These are phyloP conservation scores for Phytophthora citricola DNA, from an alignment of 352 stramenopile genomes.

Conservation along the genomic window DNA sequence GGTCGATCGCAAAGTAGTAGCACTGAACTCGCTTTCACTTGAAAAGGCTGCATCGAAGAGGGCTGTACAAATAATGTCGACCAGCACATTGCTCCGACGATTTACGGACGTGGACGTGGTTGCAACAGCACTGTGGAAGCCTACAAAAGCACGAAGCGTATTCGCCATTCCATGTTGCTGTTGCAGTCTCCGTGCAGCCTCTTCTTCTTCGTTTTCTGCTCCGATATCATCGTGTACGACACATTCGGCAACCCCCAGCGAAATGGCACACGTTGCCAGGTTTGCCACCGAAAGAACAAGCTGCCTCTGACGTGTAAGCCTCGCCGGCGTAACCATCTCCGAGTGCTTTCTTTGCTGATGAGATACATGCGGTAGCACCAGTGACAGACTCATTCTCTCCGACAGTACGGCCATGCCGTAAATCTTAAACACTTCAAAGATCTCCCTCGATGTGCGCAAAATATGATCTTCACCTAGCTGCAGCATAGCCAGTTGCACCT, in stretches of 20 bases:
- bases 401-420: constrained; percentile 83
- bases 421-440: constrained; percentile 86
- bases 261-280: constrained; percentile 50
- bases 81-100: constrained; percentile 35
- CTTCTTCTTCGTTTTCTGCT: constrained; percentile 9
- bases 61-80: constrained; percentile 45
- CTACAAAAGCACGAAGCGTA: constrained; percentile 73
- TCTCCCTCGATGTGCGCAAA: constrained; percentile 59
- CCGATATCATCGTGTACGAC: constrained; percentile 6
- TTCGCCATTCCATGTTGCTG: constrained; percentile 60
- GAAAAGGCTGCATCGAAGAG: constrained; percentile 31
- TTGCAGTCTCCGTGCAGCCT: constrained; percentile 27
- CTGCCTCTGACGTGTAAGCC: constrained; percentile 63
- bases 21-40: constrained; percentile 10
- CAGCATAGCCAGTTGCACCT: constrained; percentile 37
- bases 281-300: constrained; percentile 65
- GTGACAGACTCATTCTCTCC: constrained; percentile 65
- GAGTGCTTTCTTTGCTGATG: constrained; percentile 16
- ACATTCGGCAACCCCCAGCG: constrained; percentile 43
- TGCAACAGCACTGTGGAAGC: constrained; percentile 69
- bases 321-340: constrained; percentile 46
- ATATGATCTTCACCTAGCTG: constrained; percentile 51
- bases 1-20: background rate
- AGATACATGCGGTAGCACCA: constrained; percentile 47
- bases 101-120: constrained; percentile 36